Evolutionary conservation across 352 stramenopile species (phyloP).

Genomic region (Globisporangium megalacanthum): DNA sequence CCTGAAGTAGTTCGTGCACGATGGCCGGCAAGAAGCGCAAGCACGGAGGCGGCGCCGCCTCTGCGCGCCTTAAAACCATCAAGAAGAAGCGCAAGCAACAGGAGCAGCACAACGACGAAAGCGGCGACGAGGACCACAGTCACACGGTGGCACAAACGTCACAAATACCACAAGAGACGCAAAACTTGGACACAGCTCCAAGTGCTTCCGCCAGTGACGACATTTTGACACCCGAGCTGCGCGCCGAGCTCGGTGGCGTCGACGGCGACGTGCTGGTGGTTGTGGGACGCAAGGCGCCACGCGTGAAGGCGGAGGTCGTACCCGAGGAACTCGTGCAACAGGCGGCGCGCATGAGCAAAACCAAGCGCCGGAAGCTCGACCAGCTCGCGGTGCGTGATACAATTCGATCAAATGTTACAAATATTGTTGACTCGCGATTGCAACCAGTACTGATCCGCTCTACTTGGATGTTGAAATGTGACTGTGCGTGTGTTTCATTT

Average conservation of each 20-base stretch:
- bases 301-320: conserved; percentile 39
- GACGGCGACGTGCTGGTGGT: conserved; percentile 66
- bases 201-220: conserved; percentile 5
- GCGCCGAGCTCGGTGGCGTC: conserved; percentile 50
- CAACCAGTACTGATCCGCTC: neutral
- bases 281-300: conserved; percentile 46
- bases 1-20: conserved; percentile 1
- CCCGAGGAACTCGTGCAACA: conserved; percentile 56
- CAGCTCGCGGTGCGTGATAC: conserved; percentile 38
- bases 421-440: neutral
- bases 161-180: neutral
- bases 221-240: conserved; percentile 63
- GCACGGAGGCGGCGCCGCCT: conserved; percentile 21
- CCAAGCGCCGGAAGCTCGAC: conserved; percentile 80
- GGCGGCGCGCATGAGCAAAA: conserved; percentile 67
- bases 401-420: neutral
- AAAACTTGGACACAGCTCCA: conserved; percentile 4
- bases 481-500: neutral
- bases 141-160: neutral
- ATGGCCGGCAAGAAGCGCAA: conserved; percentile 70
- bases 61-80: conserved; percentile 32
- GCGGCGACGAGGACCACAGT: neutral
- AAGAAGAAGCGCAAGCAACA: conserved; percentile 44
- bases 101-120: conserved; percentile 8
- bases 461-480: too few relatives aligned